Base-by-base conservation (phyloP, 2,329 filamentous ascomycete genomes). In the Epichloe brachyelytri region DNA sequence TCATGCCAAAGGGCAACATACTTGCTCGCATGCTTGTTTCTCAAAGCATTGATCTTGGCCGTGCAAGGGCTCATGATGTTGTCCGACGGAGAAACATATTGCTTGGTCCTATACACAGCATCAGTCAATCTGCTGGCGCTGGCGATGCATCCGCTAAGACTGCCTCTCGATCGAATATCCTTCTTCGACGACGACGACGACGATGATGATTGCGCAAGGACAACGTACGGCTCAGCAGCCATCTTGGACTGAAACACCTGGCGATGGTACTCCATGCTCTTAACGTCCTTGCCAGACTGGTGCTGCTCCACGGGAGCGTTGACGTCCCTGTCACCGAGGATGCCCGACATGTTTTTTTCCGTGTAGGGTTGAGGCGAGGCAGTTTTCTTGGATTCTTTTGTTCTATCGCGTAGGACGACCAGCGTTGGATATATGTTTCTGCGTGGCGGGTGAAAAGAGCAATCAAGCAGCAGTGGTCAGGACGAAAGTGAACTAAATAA, bases 41-140 rank as follows among this genome's bases (percentile, higher is more conserved):
- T 85, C 68, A 90, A 80, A 40, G 85, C 83, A 56, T 77, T 85
- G 60, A 93, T 78, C 76, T 93, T 93, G 67, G 86, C 83, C 17
- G 83, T 86, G 68, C 86, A 89, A 37, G 88, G 88, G 60, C 85
- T 89, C 82, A 89, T 86, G 73, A 94, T 90, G 69, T 81, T 82
- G 68, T 94, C 88, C n/a, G 86, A 90, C 3, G 88, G 88, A 17
- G 85, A 90, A 65, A 90, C 74, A 69, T 90, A 91, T 58, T 55
- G 52, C 33, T 43, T 49, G 30, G 51, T 53, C 22, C 48, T 54
- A 49, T 34, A 40, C 33, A 44, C 15, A 15, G 6, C 46, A n/a
- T 53, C 49, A 51, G 53, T 46, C 44, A 50, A 33, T 15, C 17
- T 49, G 39, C 26, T 46, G 36, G 15, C 10, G 34, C 36, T 11